phyloP scores from a whole-genome alignment of 2,329 filamentous ascomycete genomes.

The Clarireedia monteithiana region DNA sequence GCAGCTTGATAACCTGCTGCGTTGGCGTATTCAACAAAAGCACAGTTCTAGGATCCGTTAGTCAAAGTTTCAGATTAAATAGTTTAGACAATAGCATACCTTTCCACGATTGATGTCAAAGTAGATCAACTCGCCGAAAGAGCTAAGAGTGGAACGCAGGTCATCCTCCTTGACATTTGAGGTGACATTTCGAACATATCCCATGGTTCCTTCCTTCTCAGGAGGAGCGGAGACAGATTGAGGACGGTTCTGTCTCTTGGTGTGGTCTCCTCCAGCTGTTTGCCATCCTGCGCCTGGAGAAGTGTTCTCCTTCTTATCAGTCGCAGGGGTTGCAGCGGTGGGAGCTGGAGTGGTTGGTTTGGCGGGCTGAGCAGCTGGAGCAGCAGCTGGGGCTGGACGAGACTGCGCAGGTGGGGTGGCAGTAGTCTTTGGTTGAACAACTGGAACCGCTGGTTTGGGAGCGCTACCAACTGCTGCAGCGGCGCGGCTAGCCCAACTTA shows the following conservation, averaged over 20 bases:
- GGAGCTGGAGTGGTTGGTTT: slow-evolving; percentile 29
- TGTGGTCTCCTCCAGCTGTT: slow-evolving; percentile 68
- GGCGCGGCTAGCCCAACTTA: slow-evolving; percentile 67
- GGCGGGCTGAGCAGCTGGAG: slow-evolving; percentile 26
- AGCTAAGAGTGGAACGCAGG: slow-evolving; percentile 61
- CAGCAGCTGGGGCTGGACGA: slow-evolving; percentile 42
- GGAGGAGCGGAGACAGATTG: slow-evolving; percentile 54
- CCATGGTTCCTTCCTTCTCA: slow-evolving; percentile 71
- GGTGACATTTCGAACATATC: slow-evolving; percentile 93
- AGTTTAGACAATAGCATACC: slow-evolving; percentile 43
- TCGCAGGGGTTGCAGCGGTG: slow-evolving; percentile 40
- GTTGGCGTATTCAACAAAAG: slow-evolving; percentile 89
- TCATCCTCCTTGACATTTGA: slow-evolving; percentile 75
- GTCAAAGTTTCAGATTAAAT: neutral
- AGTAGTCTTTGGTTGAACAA: slow-evolving; percentile 43
- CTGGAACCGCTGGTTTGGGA: slow-evolving; percentile 49
- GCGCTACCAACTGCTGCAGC: slow-evolving; percentile 47
- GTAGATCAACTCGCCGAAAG: slow-evolving; percentile 63
- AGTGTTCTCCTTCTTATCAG: slow-evolving; percentile 29
- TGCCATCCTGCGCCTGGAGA: slow-evolving; percentile 62
- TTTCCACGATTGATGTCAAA: slow-evolving; percentile 78
- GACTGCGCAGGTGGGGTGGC: slow-evolving; percentile 43
- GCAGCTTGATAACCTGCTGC: slow-evolving; percentile 76
- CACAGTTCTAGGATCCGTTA: slow-evolving; percentile 64
- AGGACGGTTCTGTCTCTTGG: slow-evolving; percentile 73